Evolutionary conservation across 2,329 filamentous ascomycete genomes (phyloP).

Genomic region (Stemphylium vesicarium): DNA sequence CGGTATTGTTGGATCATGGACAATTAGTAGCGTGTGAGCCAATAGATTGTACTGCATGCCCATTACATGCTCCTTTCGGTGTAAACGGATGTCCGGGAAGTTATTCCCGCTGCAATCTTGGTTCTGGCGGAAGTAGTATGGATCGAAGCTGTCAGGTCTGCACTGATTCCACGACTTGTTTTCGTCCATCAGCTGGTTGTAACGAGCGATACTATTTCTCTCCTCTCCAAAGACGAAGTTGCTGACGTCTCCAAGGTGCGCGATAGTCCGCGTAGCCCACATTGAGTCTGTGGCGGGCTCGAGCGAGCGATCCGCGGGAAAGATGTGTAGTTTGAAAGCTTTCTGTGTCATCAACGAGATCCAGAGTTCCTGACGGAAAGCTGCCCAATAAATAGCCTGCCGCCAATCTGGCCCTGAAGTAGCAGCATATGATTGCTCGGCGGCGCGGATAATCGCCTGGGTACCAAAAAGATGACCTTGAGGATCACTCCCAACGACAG

Average conservation of each 20-base stretch:
- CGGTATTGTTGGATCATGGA: constrained; percentile 47
- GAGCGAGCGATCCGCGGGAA: constrained; percentile 49
- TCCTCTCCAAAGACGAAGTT: constrained; percentile 47
- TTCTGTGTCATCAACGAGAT: constrained; percentile 48
- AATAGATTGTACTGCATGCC: constrained; percentile 45
- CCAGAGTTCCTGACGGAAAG: constrained; percentile 48
- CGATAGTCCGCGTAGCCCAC: constrained; percentile 53
- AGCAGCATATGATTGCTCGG: constrained; percentile 42
- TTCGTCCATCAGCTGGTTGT: constrained; percentile 42
- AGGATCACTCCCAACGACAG: constrained; percentile 43
- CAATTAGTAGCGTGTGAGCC: constrained; percentile 44
- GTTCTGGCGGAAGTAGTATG: constrained; percentile 43
- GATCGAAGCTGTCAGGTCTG: constrained; percentile 44
- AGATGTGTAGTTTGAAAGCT: constrained; percentile 46
- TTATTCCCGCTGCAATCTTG: constrained; percentile 41
- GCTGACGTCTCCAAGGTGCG: constrained; percentile 46
- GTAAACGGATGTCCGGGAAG: constrained; percentile 46
- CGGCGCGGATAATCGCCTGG: constrained; percentile 45
- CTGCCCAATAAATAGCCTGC: constrained; percentile 48
- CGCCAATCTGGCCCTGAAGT: constrained; percentile 41
- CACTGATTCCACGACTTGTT: constrained; percentile 43
- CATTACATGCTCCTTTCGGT: constrained; percentile 45
- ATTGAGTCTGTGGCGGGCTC: constrained; percentile 50
- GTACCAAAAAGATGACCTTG: constrained; percentile 50
- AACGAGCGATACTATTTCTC: constrained; percentile 38